Evolutionary conservation across 2,329 filamentous ascomycete species (phyloP), one percentile per base, ranked within the genome.

Genomic region (Colletotrichum magnum): DNA sequence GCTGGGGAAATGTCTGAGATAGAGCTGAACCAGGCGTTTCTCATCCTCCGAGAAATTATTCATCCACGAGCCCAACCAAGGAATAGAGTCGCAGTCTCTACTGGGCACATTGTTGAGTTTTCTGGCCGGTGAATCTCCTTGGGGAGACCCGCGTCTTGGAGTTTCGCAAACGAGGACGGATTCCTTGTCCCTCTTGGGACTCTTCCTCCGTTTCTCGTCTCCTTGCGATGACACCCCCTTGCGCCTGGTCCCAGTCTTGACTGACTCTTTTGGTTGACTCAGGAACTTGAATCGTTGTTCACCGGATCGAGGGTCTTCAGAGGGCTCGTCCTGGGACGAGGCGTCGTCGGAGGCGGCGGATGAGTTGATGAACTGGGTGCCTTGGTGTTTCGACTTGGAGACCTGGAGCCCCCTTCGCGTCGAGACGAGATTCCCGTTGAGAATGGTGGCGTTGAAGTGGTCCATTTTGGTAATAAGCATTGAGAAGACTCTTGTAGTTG

Each of bases 341-440:
- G 21, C 48, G 7, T 41, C 58, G 47, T 32, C 63, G 15, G 73
- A 50, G 10, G 71, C 61, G 12, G 70, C 67, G 21, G 73, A 73
- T n/a, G 78, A 69, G 70, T 83, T 82, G 64, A 82, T 80, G 64
- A 82, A 83, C 5, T 79, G 80, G 24, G 76, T 75, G 39, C 80
- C 80, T 64, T 80, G 77, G 70, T 81, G 78, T 70, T 79, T 81
- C 62, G 81, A 77, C 70, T 80, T 80, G 24, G 80, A 80, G 13
- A 82, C 79, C 69, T 81, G 79, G 52, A 83, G 74, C 9, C 81
- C 81, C 39, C 79, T 76, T 28, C 79, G 75, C 0, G 79, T 82
- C 43, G 79, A 78, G 58, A 82, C 77, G 48, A 82, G 72, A 47
- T 77, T 75, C 26, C 80, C 80, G 68, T 78, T 76, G 63, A 76